Evolutionary conservation across 306 rosid genomes (phyloP).

Genomic region (Carpinus fangiana): DNA sequence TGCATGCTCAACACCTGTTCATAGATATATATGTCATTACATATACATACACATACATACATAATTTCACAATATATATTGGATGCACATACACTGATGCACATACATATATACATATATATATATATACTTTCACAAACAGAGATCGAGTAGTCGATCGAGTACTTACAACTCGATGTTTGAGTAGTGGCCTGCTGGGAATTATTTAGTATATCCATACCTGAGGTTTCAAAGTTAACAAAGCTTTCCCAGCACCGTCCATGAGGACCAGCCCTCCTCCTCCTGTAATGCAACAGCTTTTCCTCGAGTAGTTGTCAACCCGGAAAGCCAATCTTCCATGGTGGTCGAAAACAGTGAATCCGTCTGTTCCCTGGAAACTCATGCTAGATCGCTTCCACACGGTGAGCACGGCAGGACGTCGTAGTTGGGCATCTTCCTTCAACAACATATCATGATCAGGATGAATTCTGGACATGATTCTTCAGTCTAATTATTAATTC

Average conservation of each 20-base stretch:
- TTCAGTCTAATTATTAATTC: too few relatives aligned
- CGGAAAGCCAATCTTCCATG: slow-evolving; percentile 40
- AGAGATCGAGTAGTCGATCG: too few relatives aligned
- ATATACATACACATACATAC: too few relatives aligned
- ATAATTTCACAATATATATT: too few relatives aligned
- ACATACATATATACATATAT: neutral
- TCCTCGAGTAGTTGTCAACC: slow-evolving; percentile 49
- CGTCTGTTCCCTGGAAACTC: slow-evolving; percentile 56
- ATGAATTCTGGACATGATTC: slow-evolving; percentile 34
- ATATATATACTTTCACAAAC: too few relatives aligned
- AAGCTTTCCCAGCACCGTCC: slow-evolving; percentile 53
- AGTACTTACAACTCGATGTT: too few relatives aligned
- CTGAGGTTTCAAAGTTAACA: slow-evolving; percentile 52
- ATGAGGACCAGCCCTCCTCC: slow-evolving; percentile 44
- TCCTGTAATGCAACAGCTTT: slow-evolving; percentile 22
- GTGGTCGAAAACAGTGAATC: slow-evolving; percentile 46
- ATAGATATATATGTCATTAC: neutral
- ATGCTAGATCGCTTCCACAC: slow-evolving; percentile 59
- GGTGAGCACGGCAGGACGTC: slow-evolving; percentile 33
- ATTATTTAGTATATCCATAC: neutral
- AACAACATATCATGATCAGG: slow-evolving; percentile 13
- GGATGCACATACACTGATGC: too few relatives aligned
- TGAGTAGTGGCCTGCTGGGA: too few relatives aligned
- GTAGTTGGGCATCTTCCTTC: neutral
- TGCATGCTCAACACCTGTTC: slow-evolving; percentile 42